Evolutionary conservation across 192 early-diverging fungal genomes (phyloP).

Genomic region (Pilaira anomala): DNA sequence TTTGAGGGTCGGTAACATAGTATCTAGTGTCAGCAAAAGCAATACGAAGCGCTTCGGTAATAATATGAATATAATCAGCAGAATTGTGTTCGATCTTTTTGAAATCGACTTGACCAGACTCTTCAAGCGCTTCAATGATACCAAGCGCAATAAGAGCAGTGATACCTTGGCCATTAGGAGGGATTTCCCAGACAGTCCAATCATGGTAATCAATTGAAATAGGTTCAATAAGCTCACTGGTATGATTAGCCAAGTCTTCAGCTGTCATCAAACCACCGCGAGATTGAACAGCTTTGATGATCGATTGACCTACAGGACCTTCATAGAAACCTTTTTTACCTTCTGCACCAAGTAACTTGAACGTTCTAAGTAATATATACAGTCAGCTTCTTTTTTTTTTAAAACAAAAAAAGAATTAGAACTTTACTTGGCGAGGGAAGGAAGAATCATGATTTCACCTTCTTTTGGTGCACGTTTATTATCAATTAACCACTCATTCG

Average conservation of each 20-base stretch:
- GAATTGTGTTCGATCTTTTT: slow-evolving; percentile 49
- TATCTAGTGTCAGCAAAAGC: slow-evolving; percentile 74
- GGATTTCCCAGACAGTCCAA: slow-evolving; percentile 62
- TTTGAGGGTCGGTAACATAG: slow-evolving; percentile 65
- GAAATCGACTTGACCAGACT: slow-evolving; percentile 37
- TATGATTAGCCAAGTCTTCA: slow-evolving; percentile 60
- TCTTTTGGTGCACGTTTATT: slow-evolving; percentile 47
- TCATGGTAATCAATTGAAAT: slow-evolving; percentile 62
- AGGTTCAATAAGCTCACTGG: slow-evolving; percentile 49
- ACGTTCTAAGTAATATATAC: slow-evolving; percentile 37
- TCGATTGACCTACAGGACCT: slow-evolving; percentile 62
- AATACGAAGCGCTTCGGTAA: slow-evolving; percentile 68
- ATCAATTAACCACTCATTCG: slow-evolving; percentile 49
- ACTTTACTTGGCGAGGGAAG: slow-evolving; percentile 50
- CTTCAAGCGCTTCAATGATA: slow-evolving; percentile 56
- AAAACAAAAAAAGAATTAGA: slow-evolving; percentile 6
- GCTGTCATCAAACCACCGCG: slow-evolving; percentile 63
- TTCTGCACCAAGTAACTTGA: slow-evolving; percentile 52
- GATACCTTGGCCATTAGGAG: slow-evolving; percentile 76
- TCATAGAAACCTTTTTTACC: slow-evolving; percentile 70
- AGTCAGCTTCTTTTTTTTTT: not conserved
- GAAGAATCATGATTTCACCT: slow-evolving; percentile 63
- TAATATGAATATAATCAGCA: slow-evolving; percentile 59
- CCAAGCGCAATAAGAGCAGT: slow-evolving; percentile 69
- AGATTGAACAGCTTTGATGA: slow-evolving; percentile 50